Conservation (phyloP, 495 filamentous ascomycete genomes). For the Acidiella bohemica region DNA sequence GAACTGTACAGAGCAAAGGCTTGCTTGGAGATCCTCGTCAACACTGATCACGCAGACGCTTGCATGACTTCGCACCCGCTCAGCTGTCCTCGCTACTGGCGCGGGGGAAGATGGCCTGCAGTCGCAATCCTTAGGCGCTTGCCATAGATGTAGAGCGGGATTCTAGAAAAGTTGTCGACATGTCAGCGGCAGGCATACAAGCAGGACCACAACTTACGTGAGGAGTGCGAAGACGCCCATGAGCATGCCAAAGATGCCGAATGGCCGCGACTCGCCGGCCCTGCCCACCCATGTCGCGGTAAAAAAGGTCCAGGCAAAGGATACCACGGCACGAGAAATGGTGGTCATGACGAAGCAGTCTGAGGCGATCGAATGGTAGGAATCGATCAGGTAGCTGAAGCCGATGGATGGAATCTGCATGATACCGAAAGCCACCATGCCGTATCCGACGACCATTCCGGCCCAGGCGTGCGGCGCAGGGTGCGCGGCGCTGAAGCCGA, state of each 20-base stretch:
- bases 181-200: too few species aligned
- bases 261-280: slow-evolving; percentile 20
- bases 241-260: slow-evolving; percentile 27
- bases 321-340: slow-evolving; percentile 19
- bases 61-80: too few species aligned
- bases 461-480: slow-evolving; percentile 20
- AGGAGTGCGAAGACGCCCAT: slow-evolving; percentile 22
- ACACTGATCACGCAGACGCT: too few species aligned
- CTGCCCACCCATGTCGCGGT: slow-evolving; percentile 17
- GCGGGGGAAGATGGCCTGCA: slow-evolving; percentile 6
- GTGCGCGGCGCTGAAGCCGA: slow-evolving; percentile 22
- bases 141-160: slow-evolving; percentile 8
- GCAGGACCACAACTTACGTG: slow-evolving; percentile 6
- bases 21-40: too few species aligned
- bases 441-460: slow-evolving; percentile 19
- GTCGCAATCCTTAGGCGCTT: slow-evolving; percentile 9
- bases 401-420: slow-evolving; percentile 26
- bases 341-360: slow-evolving; percentile 26
- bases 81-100: too few species aligned
- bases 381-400: slow-evolving; percentile 27
- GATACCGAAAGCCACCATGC: slow-evolving; percentile 23
- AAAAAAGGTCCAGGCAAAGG: slow-evolving; percentile 26
- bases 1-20: too few species aligned
- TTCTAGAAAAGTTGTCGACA: too few species aligned
- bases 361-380: slow-evolving; percentile 21